Evolutionary conservation across 106 monocot genomes (phyloP), one percentile per base, ranked within the genome.

Genomic region (Triglochin maritima): DNA sequence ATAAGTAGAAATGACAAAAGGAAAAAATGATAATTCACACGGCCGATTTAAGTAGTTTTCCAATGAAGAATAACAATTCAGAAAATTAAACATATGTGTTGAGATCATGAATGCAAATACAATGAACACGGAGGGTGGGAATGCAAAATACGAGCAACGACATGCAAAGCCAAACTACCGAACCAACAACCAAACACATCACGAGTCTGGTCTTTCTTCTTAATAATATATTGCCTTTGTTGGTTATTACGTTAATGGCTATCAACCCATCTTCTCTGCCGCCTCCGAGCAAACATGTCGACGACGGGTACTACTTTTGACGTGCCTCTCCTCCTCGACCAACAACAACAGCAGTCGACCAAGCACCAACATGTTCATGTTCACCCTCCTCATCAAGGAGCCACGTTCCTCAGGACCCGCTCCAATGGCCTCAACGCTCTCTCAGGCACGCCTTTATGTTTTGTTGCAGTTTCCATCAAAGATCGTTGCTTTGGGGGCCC

Each of bases 361-460:
- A 8, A 16, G 60, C 17, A 6, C 7, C 9, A 7, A 7, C 4
- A 9, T 4, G 3, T 4, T 3, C 17, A 43, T 41, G 60, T 16
- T 7, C 9, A 9, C 41, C 41, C n/a, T 14, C 14, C 41, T 3
- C 10, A 51, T 5, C 42, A 42, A 44, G 92, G 85, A 49, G 71
- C 85, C 2, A 57, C 76, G 58, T 88, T 88, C 69, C 79, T 81
- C 41, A 76, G 79, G 65, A 89, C 93, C 44, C 84, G 86, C 63
- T 79, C 89, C 74, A 89, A 94, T 71, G 86, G 89, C 17, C 74
- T 89, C 75, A 94, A 94, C 70, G 84, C 86, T 0, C 80, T 94
- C 11, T 75, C 89, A 94, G 93, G 93, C 88, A 29, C 1, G 29
- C 29, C 29, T 1, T 29, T 29, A 29, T 29, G 29, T 29, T 29